Conservation (phyloP, 2,329 filamentous ascomycete species). For the Alternaria conjuncta region DNA sequence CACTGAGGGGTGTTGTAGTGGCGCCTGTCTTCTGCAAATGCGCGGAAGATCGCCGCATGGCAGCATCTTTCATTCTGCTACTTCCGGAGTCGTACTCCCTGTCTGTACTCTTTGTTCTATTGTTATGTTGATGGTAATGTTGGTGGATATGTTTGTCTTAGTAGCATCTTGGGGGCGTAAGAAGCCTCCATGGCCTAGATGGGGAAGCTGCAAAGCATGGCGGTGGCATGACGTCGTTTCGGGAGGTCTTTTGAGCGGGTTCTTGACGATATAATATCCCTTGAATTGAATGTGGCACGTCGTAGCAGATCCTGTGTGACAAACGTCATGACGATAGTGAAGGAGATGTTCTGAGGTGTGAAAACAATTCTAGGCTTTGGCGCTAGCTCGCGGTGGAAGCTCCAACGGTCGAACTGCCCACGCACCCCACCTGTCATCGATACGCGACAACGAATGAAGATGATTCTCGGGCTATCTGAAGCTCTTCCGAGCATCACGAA, state of each 20-base stretch:
- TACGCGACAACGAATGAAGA: conserved; percentile 16
- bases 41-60: background rate
- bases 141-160: background rate
- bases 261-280: background rate
- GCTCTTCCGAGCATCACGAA: conserved; percentile 47
- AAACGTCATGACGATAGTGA: background rate
- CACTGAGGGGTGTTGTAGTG: background rate
- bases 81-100: conserved; percentile 1
- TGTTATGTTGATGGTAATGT: background rate
- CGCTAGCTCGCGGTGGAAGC: conserved; percentile 6
- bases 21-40: background rate
- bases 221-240: background rate
- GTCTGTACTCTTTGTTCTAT: conserved; percentile 4
- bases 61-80: background rate
- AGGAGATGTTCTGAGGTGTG: background rate
- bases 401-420: background rate
- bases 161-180: conserved; percentile 4
- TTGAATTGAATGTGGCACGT: background rate
- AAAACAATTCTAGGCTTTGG: conserved; percentile 4
- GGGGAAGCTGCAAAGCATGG: conserved; percentile 10
- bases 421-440: background rate
- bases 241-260: background rate
- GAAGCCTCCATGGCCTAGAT: conserved; percentile 12
- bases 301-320: background rate
- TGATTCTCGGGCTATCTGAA: conserved; percentile 44